These are phyloP conservation scores for Pseudohyphozyma bogoriensis DNA, from an alignment of 768 basidiomycete species.

Conservation along the genomic window DNA sequence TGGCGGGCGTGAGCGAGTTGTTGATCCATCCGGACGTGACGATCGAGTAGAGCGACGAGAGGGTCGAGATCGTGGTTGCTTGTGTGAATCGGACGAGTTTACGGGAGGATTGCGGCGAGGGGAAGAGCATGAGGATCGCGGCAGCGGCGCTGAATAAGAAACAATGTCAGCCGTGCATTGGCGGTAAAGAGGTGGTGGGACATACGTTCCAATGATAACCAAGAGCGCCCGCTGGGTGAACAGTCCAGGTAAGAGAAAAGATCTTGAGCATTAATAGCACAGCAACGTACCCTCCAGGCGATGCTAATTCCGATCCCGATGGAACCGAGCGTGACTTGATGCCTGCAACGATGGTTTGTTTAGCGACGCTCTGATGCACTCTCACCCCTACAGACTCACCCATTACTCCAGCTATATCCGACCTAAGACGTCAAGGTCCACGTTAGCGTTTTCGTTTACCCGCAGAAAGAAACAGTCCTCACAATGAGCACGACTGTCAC, in stretches of 20 bases:
- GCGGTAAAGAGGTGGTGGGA: neutral
- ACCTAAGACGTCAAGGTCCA: conserved; percentile 35
- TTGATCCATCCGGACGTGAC: neutral
- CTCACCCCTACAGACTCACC: too few relatives aligned
- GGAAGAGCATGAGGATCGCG: conserved; percentile 33
- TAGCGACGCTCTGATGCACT: too few relatives aligned
- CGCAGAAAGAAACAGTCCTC: conserved; percentile 37
- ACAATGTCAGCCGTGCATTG: neutral
- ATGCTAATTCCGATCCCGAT: conserved; percentile 44
- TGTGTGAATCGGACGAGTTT: conserved; percentile 17
- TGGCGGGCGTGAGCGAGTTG: neutral
- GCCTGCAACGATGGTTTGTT: conserved; percentile 33
- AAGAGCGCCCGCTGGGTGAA: conserved; percentile 43
- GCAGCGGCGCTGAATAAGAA: neutral
- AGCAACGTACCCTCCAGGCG: too few relatives aligned
- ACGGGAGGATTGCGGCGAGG: conserved; percentile 42
- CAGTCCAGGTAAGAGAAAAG: too few relatives aligned
- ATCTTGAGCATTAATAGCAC: too few relatives aligned
- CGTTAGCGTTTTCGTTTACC: neutral
- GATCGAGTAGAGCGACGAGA: conserved; percentile 21
- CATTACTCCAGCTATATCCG: conserved; percentile 49
- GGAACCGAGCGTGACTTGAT: conserved; percentile 43
- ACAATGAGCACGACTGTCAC: conserved; percentile 36
- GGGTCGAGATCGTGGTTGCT: conserved; percentile 6
- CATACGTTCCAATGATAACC: conserved; percentile 44